A percentile compares a stretch with the other conserved stretches of the same genome.
Evolutionary conservation across 208 protist species (phyloP).

Genomic region (Leishmania major): DNA sequence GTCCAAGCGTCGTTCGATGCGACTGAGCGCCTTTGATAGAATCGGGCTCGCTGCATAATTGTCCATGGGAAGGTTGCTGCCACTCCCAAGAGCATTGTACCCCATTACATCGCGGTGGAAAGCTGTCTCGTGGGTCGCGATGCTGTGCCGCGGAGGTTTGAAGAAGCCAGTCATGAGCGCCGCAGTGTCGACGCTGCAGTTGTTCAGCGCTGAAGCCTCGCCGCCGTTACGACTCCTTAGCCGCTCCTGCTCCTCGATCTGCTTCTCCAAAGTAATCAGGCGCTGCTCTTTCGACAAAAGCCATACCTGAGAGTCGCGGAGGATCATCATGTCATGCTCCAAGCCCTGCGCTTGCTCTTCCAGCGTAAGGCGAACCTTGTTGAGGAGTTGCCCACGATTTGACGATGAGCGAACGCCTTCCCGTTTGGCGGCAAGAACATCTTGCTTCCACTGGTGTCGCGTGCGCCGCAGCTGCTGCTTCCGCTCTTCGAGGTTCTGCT

Average conservation of each 20-base stretch:
- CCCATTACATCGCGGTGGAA: slow-evolving; percentile 17
- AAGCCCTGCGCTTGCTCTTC: slow-evolving; percentile 66
- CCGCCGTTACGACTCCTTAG: slow-evolving; percentile 18
- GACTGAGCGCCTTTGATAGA: slow-evolving; percentile 53
- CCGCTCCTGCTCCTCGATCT: slow-evolving; percentile 66
- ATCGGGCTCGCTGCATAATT: slow-evolving; percentile 41
- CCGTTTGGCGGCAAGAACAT: slow-evolving; percentile 72
- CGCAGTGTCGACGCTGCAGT: slow-evolving; percentile 53
- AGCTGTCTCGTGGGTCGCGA: background rate
- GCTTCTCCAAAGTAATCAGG: slow-evolving; percentile 61
- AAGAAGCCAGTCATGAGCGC: slow-evolving; percentile 66
- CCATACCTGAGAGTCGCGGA: slow-evolving; percentile 77
- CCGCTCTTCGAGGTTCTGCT: slow-evolving; percentile 62
- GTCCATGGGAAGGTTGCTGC: slow-evolving; percentile 16
- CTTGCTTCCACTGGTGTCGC: slow-evolving; percentile 80
- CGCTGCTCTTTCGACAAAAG: slow-evolving; percentile 77
- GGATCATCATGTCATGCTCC: slow-evolving; percentile 68
- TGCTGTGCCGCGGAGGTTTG: slow-evolving; percentile 40
- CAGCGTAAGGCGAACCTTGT: slow-evolving; percentile 57
- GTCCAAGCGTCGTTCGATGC: slow-evolving; percentile 71
- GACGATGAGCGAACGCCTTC: slow-evolving; percentile 78
- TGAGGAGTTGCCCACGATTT: slow-evolving; percentile 66
- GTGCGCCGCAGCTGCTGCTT: slow-evolving; percentile 55
- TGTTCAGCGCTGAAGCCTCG: slow-evolving; percentile 31
- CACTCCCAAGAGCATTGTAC: slow-evolving; percentile 5